Evolutionary conservation across 169 alveolate genomes (phyloP).

Genomic region (Cryptosporidium sp.): DNA sequence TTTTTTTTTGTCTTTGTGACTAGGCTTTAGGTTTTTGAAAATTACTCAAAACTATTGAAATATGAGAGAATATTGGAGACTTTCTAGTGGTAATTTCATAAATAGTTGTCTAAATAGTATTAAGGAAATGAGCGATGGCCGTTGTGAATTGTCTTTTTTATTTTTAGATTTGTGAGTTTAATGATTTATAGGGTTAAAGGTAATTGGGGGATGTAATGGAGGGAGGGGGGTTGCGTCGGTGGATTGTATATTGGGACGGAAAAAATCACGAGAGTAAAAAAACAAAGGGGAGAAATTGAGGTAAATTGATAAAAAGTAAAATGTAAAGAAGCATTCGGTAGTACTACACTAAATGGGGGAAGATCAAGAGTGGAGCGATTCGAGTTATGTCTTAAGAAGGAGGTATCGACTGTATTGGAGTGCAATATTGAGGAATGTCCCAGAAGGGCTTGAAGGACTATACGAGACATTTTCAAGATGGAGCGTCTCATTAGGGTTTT

Average conservation of each 20-base stretch:
- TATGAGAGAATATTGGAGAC: not conserved
- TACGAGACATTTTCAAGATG: slow-evolving; percentile 39
- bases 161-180: no score
- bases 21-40: not conserved
- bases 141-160: not conserved
- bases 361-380: slow-evolving; percentile 56
- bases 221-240: not conserved
- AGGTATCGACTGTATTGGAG: slow-evolving; percentile 53
- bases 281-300: not conserved
- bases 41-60: not conserved
- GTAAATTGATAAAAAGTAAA: not conserved
- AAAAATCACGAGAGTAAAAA: not conserved
- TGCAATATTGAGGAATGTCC: slow-evolving; percentile 45
- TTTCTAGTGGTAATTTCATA: no score
- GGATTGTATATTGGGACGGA: not conserved
- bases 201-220: not conserved
- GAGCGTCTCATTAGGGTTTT: slow-evolving; percentile 56
- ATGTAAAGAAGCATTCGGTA: not conserved
- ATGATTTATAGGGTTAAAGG: no score
- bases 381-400: slow-evolving; percentile 58
- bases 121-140: not conserved
- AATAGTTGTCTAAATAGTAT: not conserved
- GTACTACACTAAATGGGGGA: slow-evolving; percentile 1
- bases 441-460: slow-evolving; percentile 13
- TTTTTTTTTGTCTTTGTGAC: not conserved